phyloP scores from a whole-genome alignment of 768 basidiomycete genomes.

The Tulasnella sp. region DNA sequence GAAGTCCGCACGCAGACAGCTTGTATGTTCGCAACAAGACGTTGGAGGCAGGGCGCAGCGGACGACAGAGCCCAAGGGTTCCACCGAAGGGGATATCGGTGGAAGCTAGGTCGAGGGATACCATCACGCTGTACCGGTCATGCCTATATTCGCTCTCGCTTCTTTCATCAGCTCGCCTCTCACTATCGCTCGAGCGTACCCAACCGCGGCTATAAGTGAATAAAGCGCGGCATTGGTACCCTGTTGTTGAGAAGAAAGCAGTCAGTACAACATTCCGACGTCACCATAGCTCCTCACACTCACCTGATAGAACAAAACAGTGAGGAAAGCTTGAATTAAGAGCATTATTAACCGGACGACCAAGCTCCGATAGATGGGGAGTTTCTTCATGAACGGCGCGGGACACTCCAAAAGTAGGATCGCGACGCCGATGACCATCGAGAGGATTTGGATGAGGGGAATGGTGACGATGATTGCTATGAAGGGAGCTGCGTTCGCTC shows the following conservation, averaged over 20 bases:
- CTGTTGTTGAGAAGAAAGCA: conserved; percentile 41
- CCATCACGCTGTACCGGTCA: conserved; percentile 4
- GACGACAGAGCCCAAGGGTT: background rate
- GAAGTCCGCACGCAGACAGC: conserved; percentile 9
- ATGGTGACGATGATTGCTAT: conserved; percentile 68
- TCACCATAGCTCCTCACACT: background rate
- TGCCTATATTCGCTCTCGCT: conserved; percentile 43
- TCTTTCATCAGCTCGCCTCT: conserved; percentile 68
- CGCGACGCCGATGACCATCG: conserved; percentile 57
- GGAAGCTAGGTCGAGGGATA: background rate
- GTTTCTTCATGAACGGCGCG: conserved; percentile 52
- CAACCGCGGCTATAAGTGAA: conserved; percentile 65
- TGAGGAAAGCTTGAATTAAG: conserved; percentile 58
- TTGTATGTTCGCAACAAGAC: conserved; percentile 11
- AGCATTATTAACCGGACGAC: conserved; percentile 60
- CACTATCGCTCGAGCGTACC: conserved; percentile 63
- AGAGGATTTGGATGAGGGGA: conserved; percentile 68
- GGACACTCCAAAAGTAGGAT: conserved; percentile 73
- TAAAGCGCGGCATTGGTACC: conserved; percentile 81
- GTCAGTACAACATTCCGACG: background rate
- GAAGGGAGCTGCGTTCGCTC: conserved; percentile 59
- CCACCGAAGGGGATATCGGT: no score
- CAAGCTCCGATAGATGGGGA: conserved; percentile 62
- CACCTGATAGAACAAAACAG: conserved; percentile 75
- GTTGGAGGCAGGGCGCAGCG: background rate